These are phyloP conservation scores for Boletus austroedulis DNA, from an alignment of 1,284 basidiomycete species.

Conservation along the genomic window DNA sequence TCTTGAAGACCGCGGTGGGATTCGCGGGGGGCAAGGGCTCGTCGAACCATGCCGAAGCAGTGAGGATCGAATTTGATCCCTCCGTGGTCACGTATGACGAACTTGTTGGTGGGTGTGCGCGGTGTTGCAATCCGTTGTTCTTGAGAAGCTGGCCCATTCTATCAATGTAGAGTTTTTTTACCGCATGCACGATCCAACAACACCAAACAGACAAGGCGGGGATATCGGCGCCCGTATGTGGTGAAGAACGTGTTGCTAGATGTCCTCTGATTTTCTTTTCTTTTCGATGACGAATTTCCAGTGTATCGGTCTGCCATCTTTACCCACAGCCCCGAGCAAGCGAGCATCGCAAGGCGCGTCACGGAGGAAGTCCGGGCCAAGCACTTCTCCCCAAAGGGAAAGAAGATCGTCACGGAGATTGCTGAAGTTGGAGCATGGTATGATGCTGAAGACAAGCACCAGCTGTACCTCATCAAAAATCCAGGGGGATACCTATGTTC, in stretches of 20 bases:
- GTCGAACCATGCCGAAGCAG: slow-evolving; percentile 84
- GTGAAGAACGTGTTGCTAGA: background rate
- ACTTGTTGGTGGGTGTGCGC: slow-evolving; percentile 61
- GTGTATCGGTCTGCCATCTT: slow-evolving; percentile 97
- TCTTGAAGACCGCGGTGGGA: slow-evolving; percentile 72
- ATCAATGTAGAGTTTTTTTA: slow-evolving; percentile 87
- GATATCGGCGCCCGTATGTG: slow-evolving; percentile 75
- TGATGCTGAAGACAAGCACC: slow-evolving; percentile 85
- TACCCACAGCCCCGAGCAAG: slow-evolving; percentile 76
- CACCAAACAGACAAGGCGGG: slow-evolving; percentile 71
- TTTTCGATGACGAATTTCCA: no score
- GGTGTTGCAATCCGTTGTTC: background rate
- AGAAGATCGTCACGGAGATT: slow-evolving; percentile 80
- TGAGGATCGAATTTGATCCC: slow-evolving; percentile 85
- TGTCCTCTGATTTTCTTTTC: background rate
- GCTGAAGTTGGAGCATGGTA: slow-evolving; percentile 68
- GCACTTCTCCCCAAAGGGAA: slow-evolving; percentile 71
- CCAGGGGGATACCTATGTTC: slow-evolving; percentile 57
- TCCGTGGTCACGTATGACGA: slow-evolving; percentile 74
- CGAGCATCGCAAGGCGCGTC: slow-evolving; percentile 70
- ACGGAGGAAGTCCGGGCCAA: slow-evolving; percentile 85
- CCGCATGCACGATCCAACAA: slow-evolving; percentile 93
- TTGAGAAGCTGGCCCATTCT: background rate
- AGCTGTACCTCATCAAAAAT: slow-evolving; percentile 76
- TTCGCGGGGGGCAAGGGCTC: slow-evolving; percentile 74